phyloP scores from a whole-genome alignment of 2,329 filamentous ascomycete species.

The Phialemoniopsis sp. region DNA sequence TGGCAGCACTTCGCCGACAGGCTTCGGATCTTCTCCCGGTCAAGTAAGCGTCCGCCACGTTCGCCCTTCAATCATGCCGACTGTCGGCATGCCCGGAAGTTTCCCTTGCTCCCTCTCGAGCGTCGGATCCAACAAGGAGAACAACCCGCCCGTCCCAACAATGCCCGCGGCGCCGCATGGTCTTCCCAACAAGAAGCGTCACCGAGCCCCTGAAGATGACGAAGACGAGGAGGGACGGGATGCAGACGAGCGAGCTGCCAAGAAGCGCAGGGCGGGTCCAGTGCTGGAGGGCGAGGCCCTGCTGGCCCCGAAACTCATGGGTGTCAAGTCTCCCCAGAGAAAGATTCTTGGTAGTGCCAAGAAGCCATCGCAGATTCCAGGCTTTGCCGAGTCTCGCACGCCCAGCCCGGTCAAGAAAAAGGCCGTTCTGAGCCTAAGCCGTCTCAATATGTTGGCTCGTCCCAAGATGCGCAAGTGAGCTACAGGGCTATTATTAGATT shows the following conservation, averaged over 20 bases:
- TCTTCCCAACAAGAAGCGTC: conserved; percentile 62
- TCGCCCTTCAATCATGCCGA: conserved; percentile 42
- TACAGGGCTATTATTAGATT: too few species aligned
- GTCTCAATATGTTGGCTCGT: conserved; percentile 57
- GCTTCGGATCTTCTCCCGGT: conserved; percentile 54
- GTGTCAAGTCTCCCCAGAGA: conserved; percentile 27
- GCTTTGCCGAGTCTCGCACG: conserved; percentile 12
- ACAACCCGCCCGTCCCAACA: conserved; percentile 32
- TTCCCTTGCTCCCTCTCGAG: conserved; percentile 35
- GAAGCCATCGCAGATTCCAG: conserved; percentile 13
- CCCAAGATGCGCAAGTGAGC: conserved; percentile 48
- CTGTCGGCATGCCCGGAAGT: conserved; percentile 47
- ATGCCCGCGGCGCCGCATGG: conserved; percentile 41
- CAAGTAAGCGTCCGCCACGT: conserved; percentile 60
- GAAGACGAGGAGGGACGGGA: conserved; percentile 45
- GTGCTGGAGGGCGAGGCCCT: conserved; percentile 48
- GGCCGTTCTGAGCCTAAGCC: conserved; percentile 48
- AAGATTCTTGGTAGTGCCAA: conserved; percentile 20
- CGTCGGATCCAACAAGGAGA: conserved; percentile 49
- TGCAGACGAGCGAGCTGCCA: conserved; percentile 44
- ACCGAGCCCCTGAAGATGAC: conserved; percentile 52
- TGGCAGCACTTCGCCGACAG: conserved; percentile 37
- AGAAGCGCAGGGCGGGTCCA: conserved; percentile 47
- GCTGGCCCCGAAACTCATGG: conserved; percentile 42
- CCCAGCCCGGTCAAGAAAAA: conserved; percentile 50